phyloP scores from a whole-genome alignment of 495 filamentous ascomycete genomes.

The Penicillium coffeae region DNA sequence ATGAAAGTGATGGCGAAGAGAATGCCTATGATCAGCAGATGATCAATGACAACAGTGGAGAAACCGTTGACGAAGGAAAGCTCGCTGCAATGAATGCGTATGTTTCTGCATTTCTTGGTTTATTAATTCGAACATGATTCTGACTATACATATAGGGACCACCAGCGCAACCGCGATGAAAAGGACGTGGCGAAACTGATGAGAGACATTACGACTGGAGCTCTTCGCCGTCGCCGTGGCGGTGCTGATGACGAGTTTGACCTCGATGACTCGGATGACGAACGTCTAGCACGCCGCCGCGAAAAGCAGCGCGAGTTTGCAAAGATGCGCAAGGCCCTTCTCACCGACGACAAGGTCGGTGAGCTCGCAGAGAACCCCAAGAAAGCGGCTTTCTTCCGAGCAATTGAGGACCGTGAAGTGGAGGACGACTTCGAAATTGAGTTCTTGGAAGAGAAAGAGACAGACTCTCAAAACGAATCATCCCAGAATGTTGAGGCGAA shows the following conservation, averaged over 20 bases:
- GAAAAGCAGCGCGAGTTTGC: constrained; percentile 85
- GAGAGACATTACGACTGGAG: constrained; percentile 85
- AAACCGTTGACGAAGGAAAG: constrained; percentile 70
- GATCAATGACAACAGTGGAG: constrained; percentile 86
- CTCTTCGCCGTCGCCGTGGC: constrained; percentile 73
- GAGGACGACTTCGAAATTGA: constrained; percentile 78
- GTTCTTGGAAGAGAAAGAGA: constrained; percentile 58
- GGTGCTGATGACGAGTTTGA: constrained; percentile 70
- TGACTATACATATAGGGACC: constrained; percentile 29
- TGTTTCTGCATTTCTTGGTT: constrained; percentile 30
- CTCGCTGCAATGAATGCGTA: constrained; percentile 87
- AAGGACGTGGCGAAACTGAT: constrained; percentile 85
- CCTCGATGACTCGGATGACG: constrained; percentile 84
- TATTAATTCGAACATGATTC: neutral
- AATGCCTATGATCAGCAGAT: constrained; percentile 67
- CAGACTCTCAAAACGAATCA: constrained; percentile 37
- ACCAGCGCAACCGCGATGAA: constrained; percentile 51
- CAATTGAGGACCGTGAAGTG: constrained; percentile 77
- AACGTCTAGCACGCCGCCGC: constrained; percentile 67
- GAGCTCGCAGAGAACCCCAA: constrained; percentile 90
- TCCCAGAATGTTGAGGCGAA: constrained; percentile 37
- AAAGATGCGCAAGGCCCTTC: constrained; percentile 83
- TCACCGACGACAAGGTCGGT: constrained; percentile 85
- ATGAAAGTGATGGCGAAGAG: constrained; percentile 76
- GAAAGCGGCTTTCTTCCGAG: constrained; percentile 80